These are phyloP conservation scores for Udeniomyces megalosporus DNA, from an alignment of 768 basidiomycete genomes.

Conservation along the genomic window DNA sequence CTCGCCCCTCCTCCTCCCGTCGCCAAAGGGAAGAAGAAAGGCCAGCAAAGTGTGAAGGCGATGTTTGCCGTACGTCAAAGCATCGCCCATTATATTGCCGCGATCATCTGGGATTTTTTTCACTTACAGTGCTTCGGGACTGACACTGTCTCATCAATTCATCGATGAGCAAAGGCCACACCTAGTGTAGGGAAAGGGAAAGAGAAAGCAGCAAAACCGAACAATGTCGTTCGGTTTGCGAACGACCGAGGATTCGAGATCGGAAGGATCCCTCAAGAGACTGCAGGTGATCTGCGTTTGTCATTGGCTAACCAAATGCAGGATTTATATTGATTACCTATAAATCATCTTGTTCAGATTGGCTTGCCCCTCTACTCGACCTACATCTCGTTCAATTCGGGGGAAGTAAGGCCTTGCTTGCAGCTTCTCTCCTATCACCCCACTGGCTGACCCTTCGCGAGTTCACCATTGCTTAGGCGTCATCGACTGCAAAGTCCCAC, in stretches of 20 bases:
- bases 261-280: neutral
- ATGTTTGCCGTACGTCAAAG: neutral
- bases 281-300: neutral
- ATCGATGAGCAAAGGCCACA: neutral
- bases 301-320: neutral
- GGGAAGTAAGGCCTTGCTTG: conserved; percentile 1
- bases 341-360: neutral
- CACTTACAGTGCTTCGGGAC: neutral
- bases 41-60: neutral
- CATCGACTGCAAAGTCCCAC: conserved; percentile 8
- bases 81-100: neutral
- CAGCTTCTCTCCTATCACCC: no score
- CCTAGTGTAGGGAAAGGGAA: neutral
- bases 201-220: neutral
- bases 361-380: conserved; percentile 15
- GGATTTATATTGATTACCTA: neutral
- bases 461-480: neutral
- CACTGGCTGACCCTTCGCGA: no score
- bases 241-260: conserved; percentile 13
- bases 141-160: neutral
- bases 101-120: no score
- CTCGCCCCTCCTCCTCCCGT: neutral
- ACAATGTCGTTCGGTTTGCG: conserved; percentile 12
- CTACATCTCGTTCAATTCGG: conserved; percentile 9
- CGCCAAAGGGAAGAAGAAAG: neutral